These are phyloP conservation scores for Phalaenopsis aphrodite DNA, from an alignment of 106 monocot genomes.

Conservation along the genomic window DNA sequence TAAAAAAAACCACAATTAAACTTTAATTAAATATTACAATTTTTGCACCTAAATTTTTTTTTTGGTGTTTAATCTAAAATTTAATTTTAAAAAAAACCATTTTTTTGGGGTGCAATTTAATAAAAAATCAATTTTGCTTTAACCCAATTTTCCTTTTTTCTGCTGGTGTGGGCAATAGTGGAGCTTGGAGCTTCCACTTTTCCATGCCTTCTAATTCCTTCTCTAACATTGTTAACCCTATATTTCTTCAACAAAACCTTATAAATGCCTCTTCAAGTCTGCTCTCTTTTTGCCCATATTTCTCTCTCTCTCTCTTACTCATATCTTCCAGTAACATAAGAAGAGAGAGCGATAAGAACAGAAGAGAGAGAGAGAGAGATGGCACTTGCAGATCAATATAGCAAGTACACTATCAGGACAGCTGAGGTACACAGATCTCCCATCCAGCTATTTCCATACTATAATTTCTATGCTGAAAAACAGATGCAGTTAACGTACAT, in stretches of 20 bases:
- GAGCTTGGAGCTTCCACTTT: no score
- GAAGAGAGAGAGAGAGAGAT: neutral
- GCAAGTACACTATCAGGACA: neutral
- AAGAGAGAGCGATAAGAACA: neutral
- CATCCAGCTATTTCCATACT: neutral
- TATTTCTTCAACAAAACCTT: neutral
- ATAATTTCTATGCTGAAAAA: neutral
- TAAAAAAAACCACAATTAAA: no score
- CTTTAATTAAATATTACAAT: no score
- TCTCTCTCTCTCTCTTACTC: neutral
- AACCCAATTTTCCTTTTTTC: no score
- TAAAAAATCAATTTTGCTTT: no score
- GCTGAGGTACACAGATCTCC: neutral
- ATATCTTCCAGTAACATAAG: neutral
- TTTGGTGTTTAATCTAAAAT: no score
- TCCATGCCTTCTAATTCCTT: no score
- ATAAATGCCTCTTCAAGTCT: neutral
- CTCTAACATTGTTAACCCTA: no score
- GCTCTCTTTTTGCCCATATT: neutral
- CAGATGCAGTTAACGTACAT: neutral
- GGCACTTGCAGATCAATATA: neutral
- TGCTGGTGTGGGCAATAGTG: no score
- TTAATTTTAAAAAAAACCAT: no score
- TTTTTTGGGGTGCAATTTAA: no score
- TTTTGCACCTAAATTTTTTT: no score